Base-by-base conservation (phyloP, 768 basidiomycete genomes). In the Panellus pusillus region DNA sequence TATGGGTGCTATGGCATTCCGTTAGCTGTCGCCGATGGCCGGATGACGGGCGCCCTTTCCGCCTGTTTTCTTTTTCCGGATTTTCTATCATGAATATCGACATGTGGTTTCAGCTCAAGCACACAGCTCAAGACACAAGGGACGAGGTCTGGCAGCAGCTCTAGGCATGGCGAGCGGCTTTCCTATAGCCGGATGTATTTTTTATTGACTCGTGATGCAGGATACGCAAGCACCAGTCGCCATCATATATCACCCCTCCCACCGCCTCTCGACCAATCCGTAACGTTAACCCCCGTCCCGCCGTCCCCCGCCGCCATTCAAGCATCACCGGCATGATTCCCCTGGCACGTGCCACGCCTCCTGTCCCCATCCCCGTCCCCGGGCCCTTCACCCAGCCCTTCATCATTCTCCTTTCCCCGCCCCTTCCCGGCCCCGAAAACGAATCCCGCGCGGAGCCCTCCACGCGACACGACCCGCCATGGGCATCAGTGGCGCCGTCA, bases 201-300 rank as follows among this genome's bases (percentile, higher is more conserved):
- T 41, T 4, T 19, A 18, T 39, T 39, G 5, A 7, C 18, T 18
- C 14, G 18, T 18, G 13, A 13, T 32, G 13, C 31, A 32, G 31
- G 31, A 32, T 13, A 47, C n/a, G n/a, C n/a, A 11, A 19, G 46
- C 32, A 62, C 64, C n/a, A n/a, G n/a, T 40, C 61, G 76, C 29
- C n/a, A n/a, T n/a, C 67, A 72, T 42, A 74, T 80, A 1, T 81
- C 81, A 24, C 81, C 84, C 12, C 81, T 81, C 7, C 77, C 74
- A 31, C 70, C 70, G n/a, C 42, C 36, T 9, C 58, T 64, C 45
- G 61, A 66, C 20, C 62, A 60, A 15, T 55, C 65, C 2, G 67
- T 78, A 3, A 87, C 86, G n/a, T n/a, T n/a, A n/a, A n/a, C 1
- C 84, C 85, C 1, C 81, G 88, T 0, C 87, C 87, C 2, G 64